Conservation (phyloP, 2,329 filamentous ascomycete genomes). For the Zelopaecilomyces penicillatus region DNA sequence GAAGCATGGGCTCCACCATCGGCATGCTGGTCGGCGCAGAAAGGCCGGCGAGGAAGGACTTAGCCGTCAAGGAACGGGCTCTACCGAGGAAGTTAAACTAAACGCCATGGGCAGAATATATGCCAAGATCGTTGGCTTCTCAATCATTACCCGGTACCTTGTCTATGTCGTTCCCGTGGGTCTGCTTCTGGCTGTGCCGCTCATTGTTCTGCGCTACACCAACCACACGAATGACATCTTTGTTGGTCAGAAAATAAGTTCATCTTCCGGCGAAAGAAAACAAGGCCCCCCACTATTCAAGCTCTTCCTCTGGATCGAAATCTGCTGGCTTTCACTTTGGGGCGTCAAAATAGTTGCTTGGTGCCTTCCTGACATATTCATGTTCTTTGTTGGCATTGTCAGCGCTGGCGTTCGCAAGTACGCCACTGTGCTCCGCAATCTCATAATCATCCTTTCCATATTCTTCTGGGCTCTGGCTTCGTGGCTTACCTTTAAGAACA, state of each 20-base stretch:
- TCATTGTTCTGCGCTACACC: constrained; percentile 45
- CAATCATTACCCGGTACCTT: constrained; percentile 56
- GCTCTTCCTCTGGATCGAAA: constrained; percentile 61
- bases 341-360: constrained; percentile 56
- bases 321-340: constrained; percentile 62
- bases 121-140: constrained; percentile 55
- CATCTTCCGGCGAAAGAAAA: constrained; percentile 1
- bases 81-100: constrained; percentile 44
- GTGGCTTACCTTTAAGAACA: constrained; percentile 52
- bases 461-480: constrained; percentile 60
- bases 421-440: constrained; percentile 52
- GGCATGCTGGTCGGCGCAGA: constrained; percentile 39
- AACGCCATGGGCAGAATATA: constrained; percentile 61
- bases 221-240: constrained; percentile 29
- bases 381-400: constrained; percentile 61
- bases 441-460: constrained; percentile 58
- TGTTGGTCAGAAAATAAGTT: constrained; percentile 24
- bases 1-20: constrained; percentile 34
- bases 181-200: constrained; percentile 51
- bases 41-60: constrained; percentile 33
- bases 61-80: constrained; percentile 34
- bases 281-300: constrained; percentile 45
- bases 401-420: constrained; percentile 65
- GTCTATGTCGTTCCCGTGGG: constrained; percentile 60
- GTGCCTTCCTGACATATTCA: constrained; percentile 52